Base-by-base conservation (phyloP, 441 rosid genomes). In the Gossypium gossypioides region DNA sequence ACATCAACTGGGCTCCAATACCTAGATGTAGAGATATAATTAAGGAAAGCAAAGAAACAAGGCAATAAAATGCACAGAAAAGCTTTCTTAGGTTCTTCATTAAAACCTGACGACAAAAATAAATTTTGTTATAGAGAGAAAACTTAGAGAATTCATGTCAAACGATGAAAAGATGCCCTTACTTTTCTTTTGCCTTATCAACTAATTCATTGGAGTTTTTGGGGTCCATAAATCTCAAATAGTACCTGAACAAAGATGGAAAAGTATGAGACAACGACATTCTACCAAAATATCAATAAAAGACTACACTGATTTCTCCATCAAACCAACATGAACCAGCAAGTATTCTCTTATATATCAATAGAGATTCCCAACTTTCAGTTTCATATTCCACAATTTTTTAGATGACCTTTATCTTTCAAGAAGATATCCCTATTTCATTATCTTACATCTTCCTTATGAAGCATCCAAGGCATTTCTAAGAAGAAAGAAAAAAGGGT, bases 1-100 rank as follows among this genome's bases (percentile, higher is more conserved):
- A 94, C 87, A 78, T 94, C 99, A 77, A 94, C 96, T 51, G 94
- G 97, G 75, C 96, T 82, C 99, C 99, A 92, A 78, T 92, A 92
- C 84, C 99, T 92, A 78, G 63, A 77, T 48, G 76, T 64, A 70
- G 60, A 40, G 21, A 42, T 37, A 57, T 42, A 10, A 1, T 55
- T 70, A 68, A 24, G 44, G 34, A 65, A 6, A 59, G 62, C 25
- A 66, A 27, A 7, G 27, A 73, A 57, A 63, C 56, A 65, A 65
- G 27, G 19, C 27, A 46, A 44, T 37, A 18, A 42, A 65, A 0
- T 21, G 12, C 46, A 59, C 24, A 32, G 10, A 70, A 40, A 3
- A 12, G 42, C 13, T 27, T 3, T 6, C n/a, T 21, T 51, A 54
- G 5, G 27, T 63, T 34, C 48, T 24, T 74, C 16, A 22, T 19